These are phyloP conservation scores for Botrytis aclada DNA, from an alignment of 2,329 filamentous ascomycete species.

Conservation along the genomic window DNA sequence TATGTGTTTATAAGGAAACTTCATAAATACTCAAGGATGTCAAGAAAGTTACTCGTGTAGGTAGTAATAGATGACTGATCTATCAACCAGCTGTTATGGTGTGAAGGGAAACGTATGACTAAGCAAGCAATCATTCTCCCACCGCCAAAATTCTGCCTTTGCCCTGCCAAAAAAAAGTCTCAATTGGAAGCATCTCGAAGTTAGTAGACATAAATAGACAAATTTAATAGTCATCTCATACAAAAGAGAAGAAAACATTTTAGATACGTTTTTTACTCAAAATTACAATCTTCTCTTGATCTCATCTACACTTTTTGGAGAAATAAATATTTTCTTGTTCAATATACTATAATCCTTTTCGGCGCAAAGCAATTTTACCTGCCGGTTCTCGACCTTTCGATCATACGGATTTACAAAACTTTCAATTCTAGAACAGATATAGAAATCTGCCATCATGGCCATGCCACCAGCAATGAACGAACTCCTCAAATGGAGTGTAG, in stretches of 20 bases:
- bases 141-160: constrained; percentile 4
- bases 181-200: constrained; percentile 12
- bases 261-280: neutral
- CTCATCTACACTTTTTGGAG: neutral
- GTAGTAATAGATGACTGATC: no score
- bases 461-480: constrained; percentile 37
- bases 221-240: neutral
- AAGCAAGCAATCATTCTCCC: neutral
- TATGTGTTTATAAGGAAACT: neutral
- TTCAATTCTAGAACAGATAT: neutral
- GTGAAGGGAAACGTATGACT: neutral
- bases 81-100: neutral
- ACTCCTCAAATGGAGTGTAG: constrained; percentile 45
- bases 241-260: neutral
- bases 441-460: constrained; percentile 2
- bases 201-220: neutral
- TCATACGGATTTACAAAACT: neutral
- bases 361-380: neutral
- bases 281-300: neutral
- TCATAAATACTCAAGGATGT: neutral
- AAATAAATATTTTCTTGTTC: neutral
- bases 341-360: neutral
- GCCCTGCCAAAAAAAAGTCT: neutral
- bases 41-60: neutral
- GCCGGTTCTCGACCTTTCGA: neutral